Evolutionary conservation across 345 rosid genomes (phyloP).

Genomic region (Pistacia integerrima): DNA sequence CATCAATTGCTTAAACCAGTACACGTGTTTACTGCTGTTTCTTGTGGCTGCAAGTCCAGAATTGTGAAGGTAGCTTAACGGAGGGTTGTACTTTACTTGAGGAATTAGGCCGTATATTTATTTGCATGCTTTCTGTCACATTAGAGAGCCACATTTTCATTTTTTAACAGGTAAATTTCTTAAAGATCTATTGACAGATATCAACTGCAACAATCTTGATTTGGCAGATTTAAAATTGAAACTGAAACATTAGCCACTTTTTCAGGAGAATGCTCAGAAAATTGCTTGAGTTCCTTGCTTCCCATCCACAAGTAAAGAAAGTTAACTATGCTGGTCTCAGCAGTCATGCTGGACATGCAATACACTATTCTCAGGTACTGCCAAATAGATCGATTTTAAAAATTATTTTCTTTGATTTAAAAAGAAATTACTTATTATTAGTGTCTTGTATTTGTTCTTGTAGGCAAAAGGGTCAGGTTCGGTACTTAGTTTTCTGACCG

Average conservation of each 20-base stretch:
- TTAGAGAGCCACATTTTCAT: too few relatives aligned
- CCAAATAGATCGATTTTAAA: background rate
- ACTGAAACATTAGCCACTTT: slow-evolving; percentile 9
- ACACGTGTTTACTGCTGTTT: background rate
- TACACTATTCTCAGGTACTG: slow-evolving; percentile 89
- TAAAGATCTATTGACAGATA: too few relatives aligned
- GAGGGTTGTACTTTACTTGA: background rate
- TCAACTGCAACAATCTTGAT: background rate
- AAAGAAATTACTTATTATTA: background rate
- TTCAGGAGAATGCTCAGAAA: slow-evolving; percentile 83
- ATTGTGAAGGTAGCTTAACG: background rate
- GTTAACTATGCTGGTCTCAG: slow-evolving; percentile 89
- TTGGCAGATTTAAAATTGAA: slow-evolving; percentile 6
- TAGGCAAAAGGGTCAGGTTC: slow-evolving; percentile 98
- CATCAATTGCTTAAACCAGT: background rate
- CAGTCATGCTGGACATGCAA: slow-evolving; percentile 74
- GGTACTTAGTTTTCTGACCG: slow-evolving; percentile 92
- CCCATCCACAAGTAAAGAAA: slow-evolving; percentile 83
- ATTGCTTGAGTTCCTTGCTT: slow-evolving; percentile 77
- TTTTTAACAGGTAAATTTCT: too few relatives aligned
- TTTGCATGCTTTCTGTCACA: too few relatives aligned
- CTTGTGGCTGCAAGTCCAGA: background rate
- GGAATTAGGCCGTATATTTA: background rate
- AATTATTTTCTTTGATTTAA: background rate
- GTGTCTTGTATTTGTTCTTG: slow-evolving; percentile 14